phyloP scores from a whole-genome alignment of 768 basidiomycete species.

The Naganishia vaughanmartiniae region DNA sequence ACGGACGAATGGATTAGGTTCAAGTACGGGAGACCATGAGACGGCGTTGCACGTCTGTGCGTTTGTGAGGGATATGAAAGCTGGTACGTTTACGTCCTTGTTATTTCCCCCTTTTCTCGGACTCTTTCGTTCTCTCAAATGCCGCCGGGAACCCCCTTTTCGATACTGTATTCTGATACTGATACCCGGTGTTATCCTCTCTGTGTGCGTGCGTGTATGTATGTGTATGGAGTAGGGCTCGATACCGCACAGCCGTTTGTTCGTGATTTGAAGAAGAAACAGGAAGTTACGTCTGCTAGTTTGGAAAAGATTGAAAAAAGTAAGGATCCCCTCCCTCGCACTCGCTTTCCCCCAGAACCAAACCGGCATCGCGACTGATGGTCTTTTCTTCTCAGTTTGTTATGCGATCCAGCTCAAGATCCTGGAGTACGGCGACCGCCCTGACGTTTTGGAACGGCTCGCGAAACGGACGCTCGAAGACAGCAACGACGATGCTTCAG shows the following conservation, averaged over 20 bases:
- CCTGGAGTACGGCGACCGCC: slow-evolving; percentile 49
- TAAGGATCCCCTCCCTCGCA: slow-evolving; percentile 52
- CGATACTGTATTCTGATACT: not conserved
- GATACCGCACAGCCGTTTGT: slow-evolving; percentile 56
- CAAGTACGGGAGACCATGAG: slow-evolving; percentile 47
- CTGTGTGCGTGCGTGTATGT: slow-evolving; percentile 48
- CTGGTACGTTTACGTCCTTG: slow-evolving; percentile 41
- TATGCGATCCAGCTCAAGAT: slow-evolving; percentile 47
- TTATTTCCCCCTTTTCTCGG: too few relatives aligned
- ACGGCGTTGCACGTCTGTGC: slow-evolving; percentile 49
- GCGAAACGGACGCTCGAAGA: slow-evolving; percentile 50
- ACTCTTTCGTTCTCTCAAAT: too few relatives aligned
- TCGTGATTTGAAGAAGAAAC: slow-evolving; percentile 78
- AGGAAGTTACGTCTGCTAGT: slow-evolving; percentile 77
- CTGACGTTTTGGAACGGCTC: slow-evolving; percentile 47
- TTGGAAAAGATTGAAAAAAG: slow-evolving; percentile 92
- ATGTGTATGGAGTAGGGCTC: slow-evolving; percentile 52
- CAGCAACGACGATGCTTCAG: slow-evolving; percentile 24
- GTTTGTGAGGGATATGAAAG: slow-evolving; percentile 53
- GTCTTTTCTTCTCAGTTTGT: slow-evolving; percentile 38
- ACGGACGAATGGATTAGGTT: slow-evolving; percentile 31
- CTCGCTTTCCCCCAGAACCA: too few relatives aligned
- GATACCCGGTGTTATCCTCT: not conserved
- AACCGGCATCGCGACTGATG: not conserved
- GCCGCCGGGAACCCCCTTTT: too few relatives aligned